Evolutionary conservation across 2,329 filamentous ascomycete species (phyloP), one percentile per base, ranked within the genome.

Genomic region (Clonostachys sp.): DNA sequence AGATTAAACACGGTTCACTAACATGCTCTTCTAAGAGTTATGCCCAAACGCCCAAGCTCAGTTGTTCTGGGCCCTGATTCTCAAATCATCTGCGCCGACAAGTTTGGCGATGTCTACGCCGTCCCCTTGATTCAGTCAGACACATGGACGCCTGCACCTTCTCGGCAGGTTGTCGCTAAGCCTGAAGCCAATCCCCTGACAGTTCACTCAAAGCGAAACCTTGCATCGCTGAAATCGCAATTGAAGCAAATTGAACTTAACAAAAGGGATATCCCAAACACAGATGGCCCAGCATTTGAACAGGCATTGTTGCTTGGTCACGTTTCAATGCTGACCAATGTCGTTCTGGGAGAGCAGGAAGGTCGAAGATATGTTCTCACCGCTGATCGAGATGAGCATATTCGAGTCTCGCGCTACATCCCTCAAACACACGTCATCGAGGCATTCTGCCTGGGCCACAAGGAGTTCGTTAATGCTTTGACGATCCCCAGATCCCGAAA

Each of bases 61-160:
- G 73, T 97, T 49, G 71, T 78, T 45, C 68, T 96, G 45, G 83
- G 86, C 8, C 72, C 80, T 38, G 85, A 91, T 61, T 74, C 77
- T 41, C 87, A 83, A 9, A 89, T 99, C 52, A 68, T 97, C 49
- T 84, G 82, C 51, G 92, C 84, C 45, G 94, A 99, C 73, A 99
- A 99, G 66, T 97, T 97, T 60, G 94, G 94, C 54, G 94, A 99
- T 64, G 92, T 96, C 51, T 97, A 96, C 68, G 81, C 88, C 12
- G 69, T 99, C 8, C 92, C 94, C 13, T 73, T 97, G 4, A 63
- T 90, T 41, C 45, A 46, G 45, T 38, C 12, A 47, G 36, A 39
- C 12, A n/a, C 36, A n/a, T 39, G 14, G 17, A 12, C 36, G 10
- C 30, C 52, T 16, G 45, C 51, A 50, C 48, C 49, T 43, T 48